Evolutionary conservation across 805 yeast genomes (phyloP), one percentile per base, ranked within the genome.

Genomic region (Hanseniaspora guilliermondii): DNA sequence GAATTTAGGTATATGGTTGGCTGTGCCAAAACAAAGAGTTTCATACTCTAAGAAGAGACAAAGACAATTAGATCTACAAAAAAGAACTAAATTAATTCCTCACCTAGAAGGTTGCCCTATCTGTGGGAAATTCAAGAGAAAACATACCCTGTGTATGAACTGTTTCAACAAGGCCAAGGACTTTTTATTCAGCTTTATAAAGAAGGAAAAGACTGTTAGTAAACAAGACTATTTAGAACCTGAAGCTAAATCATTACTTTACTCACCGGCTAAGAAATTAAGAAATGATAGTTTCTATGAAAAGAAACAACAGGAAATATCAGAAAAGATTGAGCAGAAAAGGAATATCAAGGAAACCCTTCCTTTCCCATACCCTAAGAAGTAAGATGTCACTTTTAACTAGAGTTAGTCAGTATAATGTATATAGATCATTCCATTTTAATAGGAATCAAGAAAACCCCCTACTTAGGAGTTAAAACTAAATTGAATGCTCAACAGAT

Each of bases 21-120:
- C 98, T 6, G 97, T 82, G 6, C 97, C 98, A 54, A 93, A 93
- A 74, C 88, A 89, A 78, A 89, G 88, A 68, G 80, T 80, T 2
- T 87, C 97, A 7, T 87, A 87, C 66, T 79, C 79, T 71, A 85
- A 87, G 68, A 85, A 86, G 64, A 82, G 97, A 68, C 83, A 79
- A 65, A 80, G 89, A 70, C 79, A 84, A 60, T 78, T 86, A 60
- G 88, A 87, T 7, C 87, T 94, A 86, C 11, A 76, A 79, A 56
- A 91, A 87, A 67, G 93, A 88, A 61, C 72, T 86, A 60, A 80
- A 85, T 66, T 81, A 49, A 74, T 85, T 59, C 77, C 81, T 55
- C 83, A 86, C 65, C 73, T 93, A 63, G 87, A 84, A 58, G 78
- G 95, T 66, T 91, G 98, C 66, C 97, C 97, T 2, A 83, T 96